Percentiles rank a stretch among this genome's conserved stretches.
These are phyloP conservation scores for Lachnellula willkommii DNA, from an alignment of 2,329 filamentous ascomycete genomes.

Conservation along the genomic window DNA sequence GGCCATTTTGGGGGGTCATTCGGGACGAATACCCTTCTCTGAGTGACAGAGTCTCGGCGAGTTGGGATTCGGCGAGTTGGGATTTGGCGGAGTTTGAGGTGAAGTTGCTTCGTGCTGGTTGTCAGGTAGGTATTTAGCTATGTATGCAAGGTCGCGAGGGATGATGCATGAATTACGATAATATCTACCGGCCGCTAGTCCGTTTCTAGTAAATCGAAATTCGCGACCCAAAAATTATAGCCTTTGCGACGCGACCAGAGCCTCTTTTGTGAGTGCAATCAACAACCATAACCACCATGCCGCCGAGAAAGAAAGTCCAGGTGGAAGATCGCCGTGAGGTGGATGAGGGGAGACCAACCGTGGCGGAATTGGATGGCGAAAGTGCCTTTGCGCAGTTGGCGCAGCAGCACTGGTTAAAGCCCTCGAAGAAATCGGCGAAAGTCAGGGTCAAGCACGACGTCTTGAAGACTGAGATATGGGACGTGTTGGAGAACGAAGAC, in stretches of 20 bases:
- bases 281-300: constrained; percentile 23
- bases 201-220: neutral
- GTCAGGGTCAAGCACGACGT: constrained; percentile 72
- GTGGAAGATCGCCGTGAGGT: constrained; percentile 31
- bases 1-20: constrained; percentile 38
- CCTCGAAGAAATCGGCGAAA: constrained; percentile 54
- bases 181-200: constrained; percentile 5
- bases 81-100: neutral
- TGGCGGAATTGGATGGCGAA: constrained; percentile 66
- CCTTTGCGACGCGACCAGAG: constrained; percentile 7
- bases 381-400: constrained; percentile 72
- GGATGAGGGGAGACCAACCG: constrained; percentile 52
- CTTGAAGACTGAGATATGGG: constrained; percentile 84
- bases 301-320: constrained; percentile 28
- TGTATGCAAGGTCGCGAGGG: neutral
- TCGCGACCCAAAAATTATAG: neutral
- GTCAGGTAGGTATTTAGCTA: neutral
- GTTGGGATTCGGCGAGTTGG: constrained; percentile 1
- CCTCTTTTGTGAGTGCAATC: constrained; percentile 1
- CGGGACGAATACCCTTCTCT: neutral
- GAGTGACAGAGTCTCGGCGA: neutral
- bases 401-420: constrained; percentile 76
- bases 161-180: neutral
- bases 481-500: constrained; percentile 72
- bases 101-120: neutral